phyloP scores from a whole-genome alignment of 495 filamentous ascomycete genomes.

The Penicillium argentinense region DNA sequence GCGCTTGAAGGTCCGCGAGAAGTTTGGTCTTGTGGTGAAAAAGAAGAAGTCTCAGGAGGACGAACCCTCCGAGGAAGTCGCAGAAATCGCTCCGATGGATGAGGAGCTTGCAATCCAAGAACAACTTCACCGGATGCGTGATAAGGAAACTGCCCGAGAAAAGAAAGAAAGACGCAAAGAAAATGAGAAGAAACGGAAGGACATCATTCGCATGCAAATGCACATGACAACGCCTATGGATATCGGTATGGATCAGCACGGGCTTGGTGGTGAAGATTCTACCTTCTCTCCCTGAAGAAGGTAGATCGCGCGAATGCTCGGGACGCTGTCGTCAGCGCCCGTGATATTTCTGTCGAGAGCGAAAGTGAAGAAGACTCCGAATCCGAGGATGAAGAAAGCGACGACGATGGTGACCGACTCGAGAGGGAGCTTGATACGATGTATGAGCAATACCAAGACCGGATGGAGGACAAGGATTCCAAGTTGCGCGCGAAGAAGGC shows the following conservation, averaged over 20 bases:
- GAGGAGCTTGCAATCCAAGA: conserved; percentile 89
- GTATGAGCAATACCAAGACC: conserved; percentile 84
- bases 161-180: conserved; percentile 79
- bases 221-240: conserved; percentile 96
- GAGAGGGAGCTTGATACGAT: conserved; percentile 81
- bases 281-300: conserved; percentile 83
- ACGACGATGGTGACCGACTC: conserved; percentile 77
- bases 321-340: conserved; percentile 71
- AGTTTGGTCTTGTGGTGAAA: conserved; percentile 84
- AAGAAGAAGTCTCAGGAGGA: conserved; percentile 47
- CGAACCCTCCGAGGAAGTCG: conserved; percentile 71
- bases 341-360: conserved; percentile 61
- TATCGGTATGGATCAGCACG: conserved; percentile 90
- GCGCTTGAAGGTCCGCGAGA: conserved; percentile 85
- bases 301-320: conserved; percentile 72
- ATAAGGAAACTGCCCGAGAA: conserved; percentile 69
- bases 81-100: conserved; percentile 84
- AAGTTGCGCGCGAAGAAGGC: conserved; percentile 88
- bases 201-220: conserved; percentile 91
- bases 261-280: conserved; percentile 68
- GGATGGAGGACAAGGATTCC: conserved; percentile 72
- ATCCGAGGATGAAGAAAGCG: conserved; percentile 60
- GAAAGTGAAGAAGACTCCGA: conserved; percentile 61
- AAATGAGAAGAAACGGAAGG: conserved; percentile 87
- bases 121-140: conserved; percentile 75